These are phyloP conservation scores for Abelmoschus esculentus DNA, from an alignment of 345 rosid genomes.

Conservation along the genomic window DNA sequence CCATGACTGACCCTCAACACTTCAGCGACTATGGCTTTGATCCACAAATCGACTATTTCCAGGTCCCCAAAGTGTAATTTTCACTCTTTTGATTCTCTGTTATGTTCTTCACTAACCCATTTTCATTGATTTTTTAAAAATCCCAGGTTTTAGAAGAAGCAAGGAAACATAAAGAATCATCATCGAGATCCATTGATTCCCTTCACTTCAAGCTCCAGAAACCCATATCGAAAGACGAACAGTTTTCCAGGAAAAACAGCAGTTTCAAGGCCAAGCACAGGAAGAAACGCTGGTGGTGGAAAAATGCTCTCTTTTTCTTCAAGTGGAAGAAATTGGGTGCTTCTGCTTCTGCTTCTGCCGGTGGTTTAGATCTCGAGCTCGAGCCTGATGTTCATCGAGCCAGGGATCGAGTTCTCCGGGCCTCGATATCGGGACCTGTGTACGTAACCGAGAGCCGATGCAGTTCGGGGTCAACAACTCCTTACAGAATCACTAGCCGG, in stretches of 20 bases:
- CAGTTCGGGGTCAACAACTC: conserved; percentile 42
- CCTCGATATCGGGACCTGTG: conserved; percentile 60
- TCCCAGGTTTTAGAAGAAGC: conserved; percentile 70
- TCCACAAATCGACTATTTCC: conserved; percentile 49
- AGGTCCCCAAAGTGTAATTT: conserved; percentile 30
- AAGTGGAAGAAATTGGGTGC: conserved; percentile 54
- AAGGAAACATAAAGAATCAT: conserved; percentile 54
- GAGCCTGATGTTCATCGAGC: conserved; percentile 40
- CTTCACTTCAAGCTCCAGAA: conserved; percentile 83
- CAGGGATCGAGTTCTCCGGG: conserved; percentile 39
- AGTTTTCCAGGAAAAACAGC: conserved; percentile 26
- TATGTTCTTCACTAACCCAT: neutral
- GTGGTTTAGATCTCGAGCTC: conserved; percentile 1
- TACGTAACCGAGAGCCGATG: conserved; percentile 65
- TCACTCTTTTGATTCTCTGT: neutral
- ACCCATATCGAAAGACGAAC: conserved; percentile 70
- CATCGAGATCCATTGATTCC: conserved; percentile 31
- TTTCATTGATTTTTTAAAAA: conserved; percentile 1
- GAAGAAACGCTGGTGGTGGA: conserved; percentile 93
- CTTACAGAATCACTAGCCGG: conserved; percentile 45
- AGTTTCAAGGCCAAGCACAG: conserved; percentile 22
- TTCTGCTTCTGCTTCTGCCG: conserved; percentile 24
- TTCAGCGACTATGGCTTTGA: neutral
- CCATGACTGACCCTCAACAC: neutral
- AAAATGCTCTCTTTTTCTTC: conserved; percentile 57